Conservation (phyloP, 2,329 filamentous ascomycete genomes). For the Pseudopyrenochaeta lycopersici region DNA sequence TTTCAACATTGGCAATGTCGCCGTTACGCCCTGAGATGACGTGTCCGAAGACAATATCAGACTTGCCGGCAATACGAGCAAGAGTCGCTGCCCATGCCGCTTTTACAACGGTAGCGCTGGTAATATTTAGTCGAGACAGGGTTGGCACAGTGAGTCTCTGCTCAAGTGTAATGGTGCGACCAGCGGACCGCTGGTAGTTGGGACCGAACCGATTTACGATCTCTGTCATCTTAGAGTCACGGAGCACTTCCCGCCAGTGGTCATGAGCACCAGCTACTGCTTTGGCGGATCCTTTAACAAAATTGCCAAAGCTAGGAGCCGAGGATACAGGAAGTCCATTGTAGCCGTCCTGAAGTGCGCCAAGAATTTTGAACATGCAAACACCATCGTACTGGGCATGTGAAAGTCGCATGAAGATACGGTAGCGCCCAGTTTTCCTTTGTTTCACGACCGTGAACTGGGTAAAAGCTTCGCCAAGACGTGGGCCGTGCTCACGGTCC, state of each 20-base stretch:
- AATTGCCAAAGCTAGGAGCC: conserved; percentile 42
- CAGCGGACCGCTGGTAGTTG: conserved; percentile 42
- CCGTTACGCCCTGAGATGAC: conserved; percentile 54
- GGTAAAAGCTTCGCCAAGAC: conserved; percentile 41
- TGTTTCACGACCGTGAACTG: conserved; percentile 44
- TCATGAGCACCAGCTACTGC: conserved; percentile 38
- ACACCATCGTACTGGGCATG: conserved; percentile 48
- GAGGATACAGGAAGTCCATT: conserved; percentile 43
- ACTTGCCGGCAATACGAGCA: conserved; percentile 45
- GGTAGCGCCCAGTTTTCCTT: conserved; percentile 37
- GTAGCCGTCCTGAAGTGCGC: conserved; percentile 40
- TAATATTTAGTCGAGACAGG: conserved; percentile 43
- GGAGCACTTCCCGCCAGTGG: conserved; percentile 42
- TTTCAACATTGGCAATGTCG: conserved; percentile 46
- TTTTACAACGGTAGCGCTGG: conserved; percentile 55
- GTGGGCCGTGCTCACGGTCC: conserved; percentile 39
- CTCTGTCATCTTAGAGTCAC: conserved; percentile 46
- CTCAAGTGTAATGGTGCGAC: conserved; percentile 39
- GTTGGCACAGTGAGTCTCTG: conserved; percentile 30
- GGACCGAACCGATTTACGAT: conserved; percentile 44
- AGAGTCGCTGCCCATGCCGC: conserved; percentile 57
- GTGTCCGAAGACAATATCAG: conserved; percentile 55
- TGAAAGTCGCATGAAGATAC: conserved; percentile 45
- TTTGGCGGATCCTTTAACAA: conserved; percentile 40
- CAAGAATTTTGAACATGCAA: conserved; percentile 41